Base-by-base conservation (phyloP, 495 filamentous ascomycete species). In the Hypoxylon fuscum region DNA sequence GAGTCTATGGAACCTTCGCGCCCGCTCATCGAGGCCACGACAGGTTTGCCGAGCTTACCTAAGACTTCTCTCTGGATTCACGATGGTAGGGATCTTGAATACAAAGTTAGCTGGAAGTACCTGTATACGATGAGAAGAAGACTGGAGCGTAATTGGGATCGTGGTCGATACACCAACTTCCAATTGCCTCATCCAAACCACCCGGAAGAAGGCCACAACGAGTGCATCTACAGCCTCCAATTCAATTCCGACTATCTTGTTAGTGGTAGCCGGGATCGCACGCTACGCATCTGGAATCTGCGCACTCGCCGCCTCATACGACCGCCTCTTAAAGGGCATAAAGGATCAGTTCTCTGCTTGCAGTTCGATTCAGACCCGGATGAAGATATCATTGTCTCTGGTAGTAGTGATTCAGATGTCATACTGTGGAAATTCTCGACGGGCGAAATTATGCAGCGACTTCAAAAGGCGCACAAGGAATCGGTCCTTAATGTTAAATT, bases 401-500 rank as follows among this genome's bases (percentile, higher is more conserved):
- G 94, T 8, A 96, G 94, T 61, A 96, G 93, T 48, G 95, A 99
- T 72, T 88, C 86, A 14, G 85, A 88, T 59, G 86, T 99, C 51
- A 93, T 97, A 46, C 73, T 98, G 1, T 99, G 95, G 95, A 86
- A 77, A 47, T 98, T 98, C 69, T 96, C 92, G 0, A 97, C 93
- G 0, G 96, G 95, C 0, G 74, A 91, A 62, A 83, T 88, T 44
- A 74, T 98, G 14, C 87, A 91, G 64, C 84, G 84, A 46, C 83
- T 98, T 5, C 70, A 75, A 4, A 77, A 84, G 23, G 96, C 96
- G 0, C 95, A 99, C 68, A 74, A 79, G 14, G 94, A 99, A 72
- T 94, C 93, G 0, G 92, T 99, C 1, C 77, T 99, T n/a, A 98
- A 98, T 69, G 87, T 99, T 45, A 86, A 90, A 62, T 99, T 98